These are phyloP conservation scores for Dictyostelium purpureum DNA, from an alignment of 78 protist genomes.

Conservation along the genomic window DNA sequence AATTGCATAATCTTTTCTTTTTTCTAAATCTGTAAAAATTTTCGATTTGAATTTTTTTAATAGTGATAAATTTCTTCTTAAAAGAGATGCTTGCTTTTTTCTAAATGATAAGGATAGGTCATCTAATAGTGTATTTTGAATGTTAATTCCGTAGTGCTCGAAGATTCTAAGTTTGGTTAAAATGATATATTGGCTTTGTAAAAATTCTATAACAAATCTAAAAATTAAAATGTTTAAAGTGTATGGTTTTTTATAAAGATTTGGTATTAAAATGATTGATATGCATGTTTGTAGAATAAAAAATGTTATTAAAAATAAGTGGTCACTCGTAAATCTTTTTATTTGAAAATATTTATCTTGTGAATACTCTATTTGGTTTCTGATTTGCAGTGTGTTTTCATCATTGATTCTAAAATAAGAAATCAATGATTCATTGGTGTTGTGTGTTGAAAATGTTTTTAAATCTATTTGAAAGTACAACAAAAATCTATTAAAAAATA, in stretches of 20 bases:
- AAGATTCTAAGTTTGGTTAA: constrained; percentile 1
- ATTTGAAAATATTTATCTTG: background rate
- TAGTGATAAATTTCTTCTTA: background rate
- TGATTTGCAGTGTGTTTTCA: background rate
- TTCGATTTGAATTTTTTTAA: background rate
- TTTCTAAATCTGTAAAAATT: background rate
- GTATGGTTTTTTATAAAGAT: constrained; percentile 8
- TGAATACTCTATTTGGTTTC: background rate
- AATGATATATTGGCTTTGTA: background rate
- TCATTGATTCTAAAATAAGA: background rate
- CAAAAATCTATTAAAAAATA: background rate
- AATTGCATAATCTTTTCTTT: background rate
- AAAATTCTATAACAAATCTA: constrained; percentile 3
- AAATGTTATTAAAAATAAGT: background rate
- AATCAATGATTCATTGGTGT: background rate
- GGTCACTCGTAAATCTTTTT: background rate
- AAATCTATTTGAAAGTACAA: background rate
- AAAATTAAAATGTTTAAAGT: background rate
- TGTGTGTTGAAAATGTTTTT: background rate
- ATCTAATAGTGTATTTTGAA: background rate
- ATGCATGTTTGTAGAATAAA: background rate
- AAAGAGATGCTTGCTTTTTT: background rate
- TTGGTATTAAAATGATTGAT: background rate
- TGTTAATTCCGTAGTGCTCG: background rate
- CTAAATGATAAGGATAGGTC: background rate